Conservation (phyloP, 352 stramenopile species). For the Pythium rhizo-oryzae region DNA sequence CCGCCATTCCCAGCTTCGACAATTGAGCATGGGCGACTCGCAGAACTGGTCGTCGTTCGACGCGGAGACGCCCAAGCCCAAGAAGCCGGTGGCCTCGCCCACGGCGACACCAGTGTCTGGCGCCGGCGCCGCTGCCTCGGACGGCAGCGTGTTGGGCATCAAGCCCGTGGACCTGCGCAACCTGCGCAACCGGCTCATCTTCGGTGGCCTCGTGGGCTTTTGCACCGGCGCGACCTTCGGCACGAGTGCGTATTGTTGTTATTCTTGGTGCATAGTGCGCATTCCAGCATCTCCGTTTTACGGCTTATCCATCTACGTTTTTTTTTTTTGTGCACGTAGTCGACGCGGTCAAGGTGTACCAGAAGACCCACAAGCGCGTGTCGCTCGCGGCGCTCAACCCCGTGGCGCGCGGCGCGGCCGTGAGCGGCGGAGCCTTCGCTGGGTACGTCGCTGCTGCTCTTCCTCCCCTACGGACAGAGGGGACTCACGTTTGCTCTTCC, state of each 20-base stretch:
- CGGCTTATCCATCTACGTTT: constrained; percentile 22
- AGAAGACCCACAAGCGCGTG: constrained; percentile 57
- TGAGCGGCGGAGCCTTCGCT: constrained; percentile 62
- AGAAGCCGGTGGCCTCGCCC: neutral
- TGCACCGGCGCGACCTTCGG: constrained; percentile 79
- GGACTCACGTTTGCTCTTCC: neutral
- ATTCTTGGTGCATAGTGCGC: no score
- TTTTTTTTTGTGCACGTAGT: constrained; percentile 36
- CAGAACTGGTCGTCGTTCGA: constrained; percentile 87
- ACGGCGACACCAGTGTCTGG: no score
- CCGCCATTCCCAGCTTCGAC: neutral
- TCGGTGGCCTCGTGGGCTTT: constrained; percentile 78
- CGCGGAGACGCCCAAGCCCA: constrained; percentile 28
- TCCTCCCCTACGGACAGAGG: neutral
- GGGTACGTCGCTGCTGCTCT: constrained; percentile 33
- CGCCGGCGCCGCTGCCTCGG: neutral
- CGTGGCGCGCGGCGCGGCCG: constrained; percentile 52
- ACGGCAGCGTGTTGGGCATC: constrained; percentile 9
- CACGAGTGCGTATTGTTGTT: constrained; percentile 49
- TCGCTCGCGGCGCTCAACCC: constrained; percentile 46
- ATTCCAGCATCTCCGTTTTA: no score
- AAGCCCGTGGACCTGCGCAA: constrained; percentile 46
- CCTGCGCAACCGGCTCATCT: constrained; percentile 75
- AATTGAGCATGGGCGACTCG: constrained; percentile 58
- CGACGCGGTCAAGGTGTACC: constrained; percentile 61